These are phyloP conservation scores for Zygotorulaspora florentina DNA, from an alignment of 805 yeast species.

Conservation along the genomic window DNA sequence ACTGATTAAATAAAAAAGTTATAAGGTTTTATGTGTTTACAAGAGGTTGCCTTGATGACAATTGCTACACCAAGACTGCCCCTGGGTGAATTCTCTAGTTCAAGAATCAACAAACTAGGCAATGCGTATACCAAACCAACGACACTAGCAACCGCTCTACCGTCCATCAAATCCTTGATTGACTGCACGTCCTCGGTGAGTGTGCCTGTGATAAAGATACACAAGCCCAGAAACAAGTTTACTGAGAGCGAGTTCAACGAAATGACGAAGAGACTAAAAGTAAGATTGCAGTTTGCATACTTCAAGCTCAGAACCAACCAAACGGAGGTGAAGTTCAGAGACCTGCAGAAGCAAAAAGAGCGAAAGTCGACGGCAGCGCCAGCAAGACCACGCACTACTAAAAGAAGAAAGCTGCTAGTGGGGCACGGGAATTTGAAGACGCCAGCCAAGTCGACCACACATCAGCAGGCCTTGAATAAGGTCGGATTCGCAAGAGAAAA, in stretches of 20 bases:
- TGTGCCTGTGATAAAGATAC: background rate
- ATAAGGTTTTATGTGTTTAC: constrained; percentile 2
- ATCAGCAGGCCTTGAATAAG: background rate
- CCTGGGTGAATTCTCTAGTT: constrained; percentile 26
- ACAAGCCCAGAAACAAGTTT: background rate
- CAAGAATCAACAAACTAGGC: constrained; percentile 23
- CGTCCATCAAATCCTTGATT: constrained; percentile 23
- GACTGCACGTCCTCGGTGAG: constrained; percentile 7
- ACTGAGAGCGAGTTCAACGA: constrained; percentile 10
- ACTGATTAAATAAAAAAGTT: background rate
- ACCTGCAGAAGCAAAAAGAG: constrained; percentile 14
- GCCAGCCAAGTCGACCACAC: constrained; percentile 15
- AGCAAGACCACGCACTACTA: background rate
- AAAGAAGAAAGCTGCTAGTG: constrained; percentile 26
- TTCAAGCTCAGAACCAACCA: constrained; percentile 50
- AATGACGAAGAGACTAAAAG: constrained; percentile 37
- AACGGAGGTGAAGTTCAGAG: constrained; percentile 21
- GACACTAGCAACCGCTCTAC: constrained; percentile 11
- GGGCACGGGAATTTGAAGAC: constrained; percentile 30
- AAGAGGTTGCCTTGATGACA: constrained; percentile 15
- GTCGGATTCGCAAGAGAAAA: background rate
- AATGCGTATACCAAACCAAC: constrained; percentile 1
- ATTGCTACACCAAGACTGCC: constrained; percentile 24
- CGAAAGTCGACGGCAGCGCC: background rate
- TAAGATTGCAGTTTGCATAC: constrained; percentile 49